Base-by-base conservation (phyloP, 148 eudicot genomes). In the Cornus suecica region DNA sequence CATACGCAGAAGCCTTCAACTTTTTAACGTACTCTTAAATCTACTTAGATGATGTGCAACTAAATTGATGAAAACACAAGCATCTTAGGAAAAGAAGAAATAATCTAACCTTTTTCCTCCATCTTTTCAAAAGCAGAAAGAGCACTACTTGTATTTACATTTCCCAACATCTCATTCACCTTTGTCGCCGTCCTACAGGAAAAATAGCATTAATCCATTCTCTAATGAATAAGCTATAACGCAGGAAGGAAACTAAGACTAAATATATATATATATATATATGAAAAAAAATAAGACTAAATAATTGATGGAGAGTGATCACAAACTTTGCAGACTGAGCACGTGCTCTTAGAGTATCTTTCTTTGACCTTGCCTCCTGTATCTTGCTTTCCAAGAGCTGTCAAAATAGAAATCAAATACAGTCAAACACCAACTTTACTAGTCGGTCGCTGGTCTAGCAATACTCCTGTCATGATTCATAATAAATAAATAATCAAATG, bases 301-400 rank as follows among this genome's bases (percentile, higher is more conserved):
- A 54, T 32, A 71, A 58, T 27, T 10, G 68, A 75, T 9, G 65
- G 64, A 56, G 73, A 32, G 34, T 63, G 69, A 67, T 69, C 76
- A 78, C 91, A 78, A 58, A 96, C 99, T 89, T 96, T 67, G 99
- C 99, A 83, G 97, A 88, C 66, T 92, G 97, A 41, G 97, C 97
- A 42, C 97, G 90, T 76, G 97, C 97, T 87, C 89, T 92, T 4
- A 92, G 90, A 45, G 97, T 92, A 72, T 92, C 97, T 80, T 90
- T 92, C 87, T 88, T 92, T 28, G 97, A 90, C 76, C 76, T 92
- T 11, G 97, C 97, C 71, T 92, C 97, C 65, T 88, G 94, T 80
- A 92, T 92, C 83, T 96, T 93, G 90, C 98, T 96, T 83, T 96
- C 99, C 79, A 96, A 78, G 58, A 96, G 90, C 99, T 96, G 86